phyloP scores from a whole-genome alignment of 805 yeast species.

The Starmera dryadoides region DNA sequence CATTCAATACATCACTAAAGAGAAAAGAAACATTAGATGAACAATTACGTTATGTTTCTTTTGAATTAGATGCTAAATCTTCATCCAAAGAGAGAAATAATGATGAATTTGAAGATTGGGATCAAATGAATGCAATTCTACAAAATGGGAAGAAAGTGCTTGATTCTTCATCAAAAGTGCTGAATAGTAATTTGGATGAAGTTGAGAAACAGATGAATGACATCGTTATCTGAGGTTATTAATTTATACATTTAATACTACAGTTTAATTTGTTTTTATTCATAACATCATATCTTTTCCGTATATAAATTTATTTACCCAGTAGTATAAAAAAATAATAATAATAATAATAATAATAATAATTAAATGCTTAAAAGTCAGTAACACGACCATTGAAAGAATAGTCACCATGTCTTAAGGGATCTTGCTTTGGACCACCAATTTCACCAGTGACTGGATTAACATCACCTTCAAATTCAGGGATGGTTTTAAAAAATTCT shows the following conservation, averaged over 20 bases:
- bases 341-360: too few relatives aligned
- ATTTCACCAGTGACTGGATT: slow-evolving; percentile 93
- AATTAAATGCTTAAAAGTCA: slow-evolving; percentile 52
- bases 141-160: slow-evolving; percentile 25
- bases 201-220: slow-evolving; percentile 9
- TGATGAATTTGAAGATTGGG: slow-evolving; percentile 21
- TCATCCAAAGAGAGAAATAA: slow-evolving; percentile 1
- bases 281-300: not conserved
- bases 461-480: slow-evolving; percentile 91
- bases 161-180: slow-evolving; percentile 9
- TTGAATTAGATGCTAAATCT: slow-evolving; percentile 15
- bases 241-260: too few relatives aligned
- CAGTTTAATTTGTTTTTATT: too few relatives aligned
- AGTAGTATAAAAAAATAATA: too few relatives aligned
- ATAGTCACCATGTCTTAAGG: slow-evolving; percentile 86
- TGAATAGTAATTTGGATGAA: slow-evolving; percentile 12
- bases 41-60: slow-evolving; percentile 21
- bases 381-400: slow-evolving; percentile 95
- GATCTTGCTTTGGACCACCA: slow-evolving; percentile 98
- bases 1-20: slow-evolving; percentile 25
- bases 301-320: too few relatives aligned
- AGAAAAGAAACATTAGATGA: slow-evolving; percentile 19
- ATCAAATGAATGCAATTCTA: slow-evolving; percentile 22
- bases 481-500: slow-evolving; percentile 67
- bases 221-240: too few relatives aligned